Evolutionary conservation across 1,139 yeast genomes (phyloP), one percentile per base, ranked within the genome.

Genomic region (Blastobotrys apis): DNA sequence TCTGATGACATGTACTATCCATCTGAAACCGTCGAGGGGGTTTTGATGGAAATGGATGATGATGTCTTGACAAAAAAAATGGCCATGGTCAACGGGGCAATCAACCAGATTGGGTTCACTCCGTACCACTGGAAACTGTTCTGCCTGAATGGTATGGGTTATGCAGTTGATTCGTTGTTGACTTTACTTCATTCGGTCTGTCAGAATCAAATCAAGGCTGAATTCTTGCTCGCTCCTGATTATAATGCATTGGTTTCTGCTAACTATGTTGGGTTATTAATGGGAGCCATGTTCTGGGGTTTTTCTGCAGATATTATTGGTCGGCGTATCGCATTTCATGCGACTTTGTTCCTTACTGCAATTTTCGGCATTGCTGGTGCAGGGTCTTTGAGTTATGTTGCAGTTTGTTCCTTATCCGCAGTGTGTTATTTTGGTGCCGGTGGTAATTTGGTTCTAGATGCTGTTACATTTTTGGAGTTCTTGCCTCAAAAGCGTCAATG

Each of bases 371-470:
- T 78, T 44, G 59, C 77, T 33, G 68, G 75, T 4, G 80, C 78
- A 32, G 81, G 79, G 47, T 75, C 73, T 62, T 64, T 71, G 66
- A 54, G 41, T 27, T 65, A 59, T 51, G 59, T 73, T 9, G 67
- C 74, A 33, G 77, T 77, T 53, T 67, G 74, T 56, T 64, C 77
- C 22, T 69, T 77, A 53, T 72, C 74, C 20, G 73, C 76, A 12
- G 27, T 44, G 16, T 53, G 54, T 15, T 53, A 53, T 27, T 55
- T 56, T 34, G 53, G 49, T 13, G 59, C 58, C 8, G 84, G 84
- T 47, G 84, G 84, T 46, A 79, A 79, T 55, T 65, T 78, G 47
- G 81, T 77, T 1, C 65, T 78, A 26, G 84, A 79, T 59, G 75
- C 80, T 21, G 71, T 81, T 44, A 77, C 77, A 5, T 77, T 78